A percentile compares a stretch with the other conserved stretches of the same genome.
Conservation (phyloP, 2,329 filamentous ascomycete genomes). For the Grosmannia huntii region DNA sequence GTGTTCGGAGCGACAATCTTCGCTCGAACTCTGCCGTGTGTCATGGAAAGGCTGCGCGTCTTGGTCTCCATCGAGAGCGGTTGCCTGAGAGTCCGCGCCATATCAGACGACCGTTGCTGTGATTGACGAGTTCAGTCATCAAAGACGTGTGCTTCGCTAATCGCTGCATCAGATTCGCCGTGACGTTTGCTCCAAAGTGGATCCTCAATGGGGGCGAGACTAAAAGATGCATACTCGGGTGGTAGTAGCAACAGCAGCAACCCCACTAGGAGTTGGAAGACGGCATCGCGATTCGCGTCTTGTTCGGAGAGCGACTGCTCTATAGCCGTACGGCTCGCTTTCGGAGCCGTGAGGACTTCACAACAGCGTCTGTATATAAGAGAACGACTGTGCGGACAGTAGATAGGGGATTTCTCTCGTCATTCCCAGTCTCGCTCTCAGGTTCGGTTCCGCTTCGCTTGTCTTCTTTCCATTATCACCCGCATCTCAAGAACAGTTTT, state of each 20-base stretch:
- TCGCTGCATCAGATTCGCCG: neutral
- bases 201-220: neutral
- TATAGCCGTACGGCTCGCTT: neutral
- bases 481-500: neutral
- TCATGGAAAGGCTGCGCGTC: neutral
- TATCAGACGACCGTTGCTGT: neutral
- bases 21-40: neutral
- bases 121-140: neutral
- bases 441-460: neutral
- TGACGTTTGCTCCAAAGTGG: neutral
- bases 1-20: neutral
- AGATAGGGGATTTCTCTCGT: too few species aligned
- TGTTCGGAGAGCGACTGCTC: neutral
- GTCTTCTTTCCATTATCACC: neutral
- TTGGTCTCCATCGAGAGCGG: neutral
- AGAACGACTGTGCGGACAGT: neutral
- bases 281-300: neutral
- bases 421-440: too few species aligned
- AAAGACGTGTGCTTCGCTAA: neutral
- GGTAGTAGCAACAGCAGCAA: neutral
- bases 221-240: neutral
- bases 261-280: neutral
- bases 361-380: neutral
- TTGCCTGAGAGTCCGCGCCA: neutral
- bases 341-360: neutral